Percentiles rank a stretch among this genome's conserved stretches.
Conservation (phyloP, 2,329 filamentous ascomycete genomes). For the Tolypocladium sp. region DNA sequence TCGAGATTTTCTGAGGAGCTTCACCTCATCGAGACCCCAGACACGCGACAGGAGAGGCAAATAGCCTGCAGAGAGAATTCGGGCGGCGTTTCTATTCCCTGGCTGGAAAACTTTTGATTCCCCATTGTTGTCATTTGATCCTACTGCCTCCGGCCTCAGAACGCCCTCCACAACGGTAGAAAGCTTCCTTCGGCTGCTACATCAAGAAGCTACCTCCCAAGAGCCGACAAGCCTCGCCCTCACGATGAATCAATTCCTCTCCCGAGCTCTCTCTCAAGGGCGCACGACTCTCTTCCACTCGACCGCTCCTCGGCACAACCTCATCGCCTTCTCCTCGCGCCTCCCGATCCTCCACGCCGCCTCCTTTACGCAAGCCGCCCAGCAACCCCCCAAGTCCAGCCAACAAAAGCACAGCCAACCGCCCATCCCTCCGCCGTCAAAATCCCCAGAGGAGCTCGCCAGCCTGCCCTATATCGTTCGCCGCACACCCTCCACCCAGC, state of each 20-base stretch:
- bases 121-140: not conserved
- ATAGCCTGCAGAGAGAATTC: not conserved
- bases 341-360: slow-evolving; percentile 9
- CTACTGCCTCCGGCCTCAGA: not conserved
- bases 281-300: slow-evolving; percentile 7
- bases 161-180: not conserved
- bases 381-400: slow-evolving; percentile 8
- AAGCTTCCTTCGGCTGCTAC: not conserved
- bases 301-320: slow-evolving; percentile 1
- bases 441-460: slow-evolving; percentile 18
- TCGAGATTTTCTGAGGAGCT: slow-evolving; percentile 16
- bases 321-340: slow-evolving; percentile 6
- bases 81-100: not conserved
- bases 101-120: too few relatives aligned
- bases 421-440: slow-evolving; percentile 19
- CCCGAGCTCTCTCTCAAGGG: slow-evolving; percentile 13
- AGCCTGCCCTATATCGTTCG: slow-evolving; percentile 55
- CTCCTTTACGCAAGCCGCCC: slow-evolving; percentile 11
- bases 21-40: not conserved
- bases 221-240: not conserved
- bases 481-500: slow-evolving; percentile 59
- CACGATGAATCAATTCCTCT: slow-evolving; percentile 17
- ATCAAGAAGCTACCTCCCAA: not conserved
- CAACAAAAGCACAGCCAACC: slow-evolving; percentile 13
- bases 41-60: not conserved